Percentiles rank a stretch among this genome's conserved stretches.
phyloP scores from a whole-genome alignment of 306 rosid genomes.

The Cucurbita pepo region DNA sequence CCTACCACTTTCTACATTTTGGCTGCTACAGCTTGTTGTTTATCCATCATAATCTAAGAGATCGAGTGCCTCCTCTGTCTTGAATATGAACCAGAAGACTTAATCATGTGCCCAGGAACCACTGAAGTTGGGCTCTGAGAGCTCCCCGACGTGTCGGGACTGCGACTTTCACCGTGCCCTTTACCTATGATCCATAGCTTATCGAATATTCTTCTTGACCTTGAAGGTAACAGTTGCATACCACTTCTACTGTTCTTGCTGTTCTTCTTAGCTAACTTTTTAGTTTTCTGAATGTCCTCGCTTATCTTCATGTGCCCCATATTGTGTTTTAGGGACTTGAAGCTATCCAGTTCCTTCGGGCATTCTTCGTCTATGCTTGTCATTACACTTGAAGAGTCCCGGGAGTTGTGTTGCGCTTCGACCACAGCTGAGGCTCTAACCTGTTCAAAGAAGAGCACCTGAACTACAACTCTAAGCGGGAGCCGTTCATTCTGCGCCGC shows the following conservation, averaged over 20 bases:
- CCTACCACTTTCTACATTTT: conserved; percentile 50
- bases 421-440: conserved; percentile 35
- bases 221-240: conserved; percentile 56
- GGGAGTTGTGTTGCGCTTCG: not conserved
- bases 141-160: conserved; percentile 85
- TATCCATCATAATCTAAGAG: conserved; percentile 25
- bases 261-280: conserved; percentile 44
- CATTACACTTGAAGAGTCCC: conserved; percentile 8
- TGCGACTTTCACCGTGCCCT: conserved; percentile 57
- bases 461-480: conserved; percentile 83
- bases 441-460: conserved; percentile 85
- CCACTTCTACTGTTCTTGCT: conserved; percentile 81
- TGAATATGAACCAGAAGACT: conserved; percentile 57
- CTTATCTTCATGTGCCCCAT: conserved; percentile 38
- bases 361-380: conserved; percentile 28
- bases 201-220: conserved; percentile 84
- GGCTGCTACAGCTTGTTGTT: conserved; percentile 3
- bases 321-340: conserved; percentile 36
- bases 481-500: conserved; percentile 91
- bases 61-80: conserved; percentile 87
- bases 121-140: conserved; percentile 86
- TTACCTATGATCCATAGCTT: conserved; percentile 66
- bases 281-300: conserved; percentile 27
- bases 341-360: conserved; percentile 22
- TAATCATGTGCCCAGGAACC: conserved; percentile 42